Evolutionary conservation across 2,329 filamentous ascomycete species (phyloP).

Genomic region (Cercospora nicotianae): DNA sequence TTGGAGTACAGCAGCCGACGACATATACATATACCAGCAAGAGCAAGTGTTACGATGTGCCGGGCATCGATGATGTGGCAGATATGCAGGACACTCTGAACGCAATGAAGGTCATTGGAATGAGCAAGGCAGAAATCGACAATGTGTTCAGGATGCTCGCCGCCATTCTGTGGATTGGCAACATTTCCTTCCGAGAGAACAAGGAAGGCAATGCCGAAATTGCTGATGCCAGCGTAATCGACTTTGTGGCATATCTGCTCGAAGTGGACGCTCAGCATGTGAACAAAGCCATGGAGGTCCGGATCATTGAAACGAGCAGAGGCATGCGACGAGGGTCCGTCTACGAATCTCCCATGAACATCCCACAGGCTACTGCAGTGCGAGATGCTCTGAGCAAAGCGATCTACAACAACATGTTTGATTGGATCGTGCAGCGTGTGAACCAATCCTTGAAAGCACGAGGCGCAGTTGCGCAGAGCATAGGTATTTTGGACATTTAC

Average conservation of each 20-base stretch:
- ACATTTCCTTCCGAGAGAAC: conserved; percentile 86
- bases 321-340: conserved; percentile 66
- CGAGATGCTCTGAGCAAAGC: conserved; percentile 89
- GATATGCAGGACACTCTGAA: conserved; percentile 89
- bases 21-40: conserved; percentile 91
- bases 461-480: conserved; percentile 74
- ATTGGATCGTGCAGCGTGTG: conserved; percentile 96
- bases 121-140: conserved; percentile 86
- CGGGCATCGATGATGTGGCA: conserved; percentile 85
- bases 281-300: conserved; percentile 83
- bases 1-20: conserved; percentile 86
- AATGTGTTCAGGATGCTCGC: conserved; percentile 95
- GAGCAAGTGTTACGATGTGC: conserved; percentile 92
- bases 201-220: conserved; percentile 86
- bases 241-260: conserved; percentile 90
- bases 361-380: conserved; percentile 79
- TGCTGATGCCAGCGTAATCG: conserved; percentile 83
- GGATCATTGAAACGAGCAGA: conserved; percentile 73
- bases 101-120: conserved; percentile 91
- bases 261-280: conserved; percentile 81
- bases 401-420: conserved; percentile 97
- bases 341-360: conserved; percentile 78
- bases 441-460: conserved; percentile 83
- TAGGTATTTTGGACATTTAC: conserved; percentile 98
- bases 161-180: conserved; percentile 89